Conservation (phyloP, 2,329 filamentous ascomycete species). For the Penicillium sp. region DNA sequence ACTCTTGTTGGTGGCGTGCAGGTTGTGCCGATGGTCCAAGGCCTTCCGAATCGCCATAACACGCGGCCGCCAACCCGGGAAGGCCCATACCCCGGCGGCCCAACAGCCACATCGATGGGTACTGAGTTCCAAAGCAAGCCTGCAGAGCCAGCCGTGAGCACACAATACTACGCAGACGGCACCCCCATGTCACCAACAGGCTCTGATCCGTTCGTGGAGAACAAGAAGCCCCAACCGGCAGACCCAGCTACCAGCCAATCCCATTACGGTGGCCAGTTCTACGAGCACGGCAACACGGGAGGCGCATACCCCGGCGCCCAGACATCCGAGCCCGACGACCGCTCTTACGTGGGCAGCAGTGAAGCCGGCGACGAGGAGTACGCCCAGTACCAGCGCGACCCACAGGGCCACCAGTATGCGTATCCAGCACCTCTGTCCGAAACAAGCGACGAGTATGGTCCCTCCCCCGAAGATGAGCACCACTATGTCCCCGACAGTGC, state of each 20-base stretch:
- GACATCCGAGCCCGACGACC: constrained; percentile 49
- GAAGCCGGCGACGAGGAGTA: constrained; percentile 70
- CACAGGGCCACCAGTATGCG: constrained; percentile 59
- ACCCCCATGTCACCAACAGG: constrained; percentile 54
- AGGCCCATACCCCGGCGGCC: constrained; percentile 42
- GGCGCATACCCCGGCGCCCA: constrained; percentile 34
- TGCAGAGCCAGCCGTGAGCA: constrained; percentile 35
- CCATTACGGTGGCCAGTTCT: constrained; percentile 35
- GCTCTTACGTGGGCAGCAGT: constrained; percentile 53
- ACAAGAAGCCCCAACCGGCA: constrained; percentile 27
- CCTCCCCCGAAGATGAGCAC: constrained; percentile 48
- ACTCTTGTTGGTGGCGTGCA: constrained; percentile 91
- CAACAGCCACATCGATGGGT: constrained; percentile 30
- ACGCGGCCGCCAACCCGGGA: constrained; percentile 49
- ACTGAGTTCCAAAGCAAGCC: constrained; percentile 25
- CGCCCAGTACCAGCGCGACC: constrained; percentile 61
- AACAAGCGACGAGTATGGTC: constrained; percentile 56
- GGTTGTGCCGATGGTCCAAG: constrained; percentile 86
- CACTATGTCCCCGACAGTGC: constrained; percentile 37
- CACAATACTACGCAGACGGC: constrained; percentile 51
- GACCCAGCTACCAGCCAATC: constrained; percentile 33
- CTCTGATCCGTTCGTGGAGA: constrained; percentile 62
- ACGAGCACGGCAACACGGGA: constrained; percentile 41
- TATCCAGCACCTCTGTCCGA: constrained; percentile 50
- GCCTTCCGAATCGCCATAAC: constrained; percentile 57